Evolutionary conservation across 2,329 filamentous ascomycete genomes (phyloP).

Genomic region (Fusarium hainanense): DNA sequence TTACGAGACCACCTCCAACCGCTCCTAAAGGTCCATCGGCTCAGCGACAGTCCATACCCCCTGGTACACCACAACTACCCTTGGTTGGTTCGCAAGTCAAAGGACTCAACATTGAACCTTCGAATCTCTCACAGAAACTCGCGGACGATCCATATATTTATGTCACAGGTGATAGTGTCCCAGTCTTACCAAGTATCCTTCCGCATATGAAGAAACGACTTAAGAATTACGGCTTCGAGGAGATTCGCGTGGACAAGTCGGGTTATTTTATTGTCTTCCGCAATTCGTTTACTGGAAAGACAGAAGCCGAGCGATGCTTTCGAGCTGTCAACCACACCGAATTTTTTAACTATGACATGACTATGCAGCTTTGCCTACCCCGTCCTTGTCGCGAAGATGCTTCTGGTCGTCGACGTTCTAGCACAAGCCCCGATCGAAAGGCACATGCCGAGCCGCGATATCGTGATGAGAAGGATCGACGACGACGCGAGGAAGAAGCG

Average conservation of each 20-base stretch:
- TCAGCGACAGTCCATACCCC: conserved; percentile 54
- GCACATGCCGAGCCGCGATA: conserved; percentile 37
- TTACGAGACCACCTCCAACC: conserved; percentile 73
- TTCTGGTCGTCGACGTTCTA: conserved; percentile 49
- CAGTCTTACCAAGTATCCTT: conserved; percentile 85
- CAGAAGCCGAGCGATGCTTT: conserved; percentile 85
- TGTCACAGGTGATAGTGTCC: conserved; percentile 86
- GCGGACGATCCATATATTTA: conserved; percentile 89
- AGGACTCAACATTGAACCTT: conserved; percentile 68
- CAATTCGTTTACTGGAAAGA: conserved; percentile 78
- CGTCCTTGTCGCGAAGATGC: conserved; percentile 41
- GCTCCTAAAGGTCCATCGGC: conserved; percentile 87
- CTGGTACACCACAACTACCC: conserved; percentile 48
- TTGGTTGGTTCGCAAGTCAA: conserved; percentile 44
- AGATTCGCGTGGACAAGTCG: conserved; percentile 83
- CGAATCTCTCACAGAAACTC: conserved; percentile 74
- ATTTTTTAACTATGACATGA: conserved; percentile 92
- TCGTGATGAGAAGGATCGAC: conserved; percentile 71
- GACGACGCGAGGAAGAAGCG: conserved; percentile 77
- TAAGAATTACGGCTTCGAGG: conserved; percentile 82
- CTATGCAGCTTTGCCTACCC: conserved; percentile 78
- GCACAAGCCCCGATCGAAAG: conserved; percentile 51
- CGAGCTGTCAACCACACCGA: conserved; percentile 81
- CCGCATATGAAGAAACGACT: conserved; percentile 91
- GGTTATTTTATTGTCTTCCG: conserved; percentile 96